Percentiles rank a stretch among this genome's conserved stretches.
These are phyloP conservation scores for Lentinula aciculospora DNA, from an alignment of 768 basidiomycete species.

Conservation along the genomic window DNA sequence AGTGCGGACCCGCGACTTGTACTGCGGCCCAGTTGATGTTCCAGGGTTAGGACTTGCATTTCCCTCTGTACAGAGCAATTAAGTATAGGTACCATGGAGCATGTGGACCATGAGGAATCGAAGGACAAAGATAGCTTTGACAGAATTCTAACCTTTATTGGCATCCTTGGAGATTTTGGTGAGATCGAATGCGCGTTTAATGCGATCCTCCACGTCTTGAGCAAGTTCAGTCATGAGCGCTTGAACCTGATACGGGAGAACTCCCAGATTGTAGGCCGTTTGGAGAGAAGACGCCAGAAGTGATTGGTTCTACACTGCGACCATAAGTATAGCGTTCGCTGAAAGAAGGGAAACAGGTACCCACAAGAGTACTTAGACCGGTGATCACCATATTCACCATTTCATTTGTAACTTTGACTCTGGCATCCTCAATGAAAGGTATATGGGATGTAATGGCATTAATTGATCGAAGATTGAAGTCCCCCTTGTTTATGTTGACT, in stretches of 20 bases:
- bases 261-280: conserved; percentile 89
- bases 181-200: conserved; percentile 81
- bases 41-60: conserved; percentile 2
- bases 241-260: conserved; percentile 78
- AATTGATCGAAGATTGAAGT: conserved; percentile 67
- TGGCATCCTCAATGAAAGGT: conserved; percentile 66
- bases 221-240: conserved; percentile 75
- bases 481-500: background rate
- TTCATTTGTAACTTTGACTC: conserved; percentile 65
- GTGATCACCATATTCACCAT: conserved; percentile 90
- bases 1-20: conserved; percentile 82
- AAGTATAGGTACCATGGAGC: conserved; percentile 1
- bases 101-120: conserved; percentile 1
- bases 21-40: conserved; percentile 26
- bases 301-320: conserved; percentile 67
- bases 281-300: conserved; percentile 90
- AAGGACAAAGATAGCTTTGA: background rate
- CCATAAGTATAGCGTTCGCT: conserved; percentile 6
- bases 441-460: conserved; percentile 65
- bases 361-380: conserved; percentile 72
- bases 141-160: conserved; percentile 55
- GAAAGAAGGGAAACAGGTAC: conserved; percentile 19
- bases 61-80: conserved; percentile 5
- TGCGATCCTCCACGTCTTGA: conserved; percentile 76
- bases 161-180: conserved; percentile 83